These are phyloP conservation scores for Monosporascus sp. DNA, from an alignment of 2,329 filamentous ascomycete species.

Conservation along the genomic window DNA sequence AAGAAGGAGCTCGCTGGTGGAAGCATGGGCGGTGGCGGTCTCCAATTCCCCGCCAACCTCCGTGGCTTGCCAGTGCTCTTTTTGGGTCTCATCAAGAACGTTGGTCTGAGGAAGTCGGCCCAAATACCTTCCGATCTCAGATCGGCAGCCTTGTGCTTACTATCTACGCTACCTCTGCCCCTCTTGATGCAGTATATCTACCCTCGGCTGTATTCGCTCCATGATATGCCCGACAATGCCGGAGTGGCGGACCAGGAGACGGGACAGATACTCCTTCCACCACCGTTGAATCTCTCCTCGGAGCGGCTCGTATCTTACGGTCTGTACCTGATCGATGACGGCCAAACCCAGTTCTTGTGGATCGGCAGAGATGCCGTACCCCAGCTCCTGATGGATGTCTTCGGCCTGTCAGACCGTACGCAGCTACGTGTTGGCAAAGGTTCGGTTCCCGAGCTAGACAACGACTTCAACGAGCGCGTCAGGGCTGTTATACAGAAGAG, in stretches of 20 bases:
- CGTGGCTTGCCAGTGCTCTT: constrained; percentile 85
- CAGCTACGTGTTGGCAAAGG: constrained; percentile 90
- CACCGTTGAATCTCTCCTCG: constrained; percentile 79
- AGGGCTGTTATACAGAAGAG: constrained; percentile 90
- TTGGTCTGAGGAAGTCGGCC: constrained; percentile 85
- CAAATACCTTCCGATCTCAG: constrained; percentile 93
- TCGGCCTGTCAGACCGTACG: constrained; percentile 77
- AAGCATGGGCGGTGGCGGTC: constrained; percentile 82
- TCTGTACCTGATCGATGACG: constrained; percentile 93
- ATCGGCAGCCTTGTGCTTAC: constrained; percentile 83
- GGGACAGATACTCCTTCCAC: constrained; percentile 84
- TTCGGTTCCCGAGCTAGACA: constrained; percentile 79
- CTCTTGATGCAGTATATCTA: constrained; percentile 92
- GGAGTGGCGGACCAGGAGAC: constrained; percentile 81
- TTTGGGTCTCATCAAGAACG: constrained; percentile 92
- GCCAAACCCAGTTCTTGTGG: constrained; percentile 97
- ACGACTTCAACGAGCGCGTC: constrained; percentile 94
- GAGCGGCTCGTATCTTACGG: constrained; percentile 85
- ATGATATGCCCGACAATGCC: constrained; percentile 94
- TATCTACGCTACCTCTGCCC: constrained; percentile 90
- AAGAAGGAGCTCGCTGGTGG: constrained; percentile 94
- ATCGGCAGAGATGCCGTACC: constrained; percentile 89
- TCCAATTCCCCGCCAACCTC: constrained; percentile 92
- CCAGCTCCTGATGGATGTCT: constrained; percentile 83
- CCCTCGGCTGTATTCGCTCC: constrained; percentile 76